Conservation (phyloP, 441 rosid genomes). For the Populus hybrid region DNA sequence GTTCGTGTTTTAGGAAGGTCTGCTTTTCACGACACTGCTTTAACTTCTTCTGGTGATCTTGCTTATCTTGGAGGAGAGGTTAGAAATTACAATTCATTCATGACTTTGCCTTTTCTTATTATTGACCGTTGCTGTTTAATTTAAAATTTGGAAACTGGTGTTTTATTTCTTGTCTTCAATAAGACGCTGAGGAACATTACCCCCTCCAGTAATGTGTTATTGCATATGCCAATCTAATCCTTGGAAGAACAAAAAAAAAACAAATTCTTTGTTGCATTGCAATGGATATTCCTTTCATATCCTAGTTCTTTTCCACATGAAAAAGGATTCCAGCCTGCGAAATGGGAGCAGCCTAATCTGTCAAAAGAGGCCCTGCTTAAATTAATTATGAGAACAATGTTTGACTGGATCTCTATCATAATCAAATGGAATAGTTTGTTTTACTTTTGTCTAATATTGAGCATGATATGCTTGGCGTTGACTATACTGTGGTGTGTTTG, state of each 20-base stretch:
- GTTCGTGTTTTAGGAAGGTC: constrained; percentile 81
- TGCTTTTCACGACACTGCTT: constrained; percentile 80
- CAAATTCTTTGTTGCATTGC: not conserved
- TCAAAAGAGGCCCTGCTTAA: too few relatives aligned
- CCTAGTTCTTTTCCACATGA: too few relatives aligned
- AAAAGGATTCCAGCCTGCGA: too few relatives aligned
- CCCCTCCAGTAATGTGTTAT: not conserved
- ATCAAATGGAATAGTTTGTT: too few relatives aligned
- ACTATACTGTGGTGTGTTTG: not conserved
- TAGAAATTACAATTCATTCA: constrained; percentile 1
- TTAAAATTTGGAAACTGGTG: not conserved
- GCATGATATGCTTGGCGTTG: too few relatives aligned
- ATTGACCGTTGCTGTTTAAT: not conserved
- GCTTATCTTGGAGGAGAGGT: constrained; percentile 96
- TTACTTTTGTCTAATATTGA: too few relatives aligned
- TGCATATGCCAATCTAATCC: not conserved
- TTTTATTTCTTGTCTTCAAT: too few relatives aligned
- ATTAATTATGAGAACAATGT: too few relatives aligned
- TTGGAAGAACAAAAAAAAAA: not conserved
- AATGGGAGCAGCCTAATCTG: too few relatives aligned
- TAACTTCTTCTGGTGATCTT: constrained; percentile 83
- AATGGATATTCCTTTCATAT: not conserved
- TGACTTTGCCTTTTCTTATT: not conserved
- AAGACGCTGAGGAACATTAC: not conserved
- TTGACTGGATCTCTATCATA: too few relatives aligned